Evolutionary conservation across 192 early-diverging fungal species (phyloP).

Genomic region (Coemansia sp.): DNA sequence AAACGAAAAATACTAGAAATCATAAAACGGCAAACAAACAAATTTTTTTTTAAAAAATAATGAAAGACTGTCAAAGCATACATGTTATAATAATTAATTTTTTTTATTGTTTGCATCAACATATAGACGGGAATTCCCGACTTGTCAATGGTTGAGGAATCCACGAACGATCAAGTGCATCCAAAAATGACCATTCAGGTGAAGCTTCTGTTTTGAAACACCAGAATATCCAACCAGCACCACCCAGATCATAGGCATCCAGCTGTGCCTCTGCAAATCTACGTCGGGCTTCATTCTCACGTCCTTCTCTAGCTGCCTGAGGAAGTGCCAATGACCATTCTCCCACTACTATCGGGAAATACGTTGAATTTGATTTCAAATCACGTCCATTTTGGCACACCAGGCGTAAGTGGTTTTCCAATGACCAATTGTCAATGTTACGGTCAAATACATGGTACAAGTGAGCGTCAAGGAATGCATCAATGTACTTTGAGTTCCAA

Average conservation of each 20-base stretch:
- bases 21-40: neutral
- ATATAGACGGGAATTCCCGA: conserved; percentile 32
- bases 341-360: conserved; percentile 66
- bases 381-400: conserved; percentile 37
- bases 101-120: conserved; percentile 3
- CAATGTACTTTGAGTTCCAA: conserved; percentile 44
- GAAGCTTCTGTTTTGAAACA: conserved; percentile 70
- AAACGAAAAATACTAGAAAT: conserved; percentile 4
- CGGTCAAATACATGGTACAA: conserved; percentile 53
- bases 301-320: conserved; percentile 59
- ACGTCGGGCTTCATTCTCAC: conserved; percentile 53
- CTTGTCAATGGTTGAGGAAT: conserved; percentile 51
- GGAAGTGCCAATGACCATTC: conserved; percentile 67
- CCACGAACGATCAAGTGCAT: conserved; percentile 63
- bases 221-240: conserved; percentile 70
- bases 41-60: neutral
- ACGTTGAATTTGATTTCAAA: conserved; percentile 38
- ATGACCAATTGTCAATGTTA: conserved; percentile 34
- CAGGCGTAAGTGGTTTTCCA: conserved; percentile 36
- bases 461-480: conserved; percentile 49
- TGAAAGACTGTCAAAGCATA: no score
- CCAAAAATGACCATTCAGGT: conserved; percentile 69
- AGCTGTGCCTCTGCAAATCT: conserved; percentile 62
- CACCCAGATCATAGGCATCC: conserved; percentile 61
- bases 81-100: no score